Evolutionary conservation across 495 filamentous ascomycete species (phyloP).

Genomic region (Hypoxylon fragiforme): DNA sequence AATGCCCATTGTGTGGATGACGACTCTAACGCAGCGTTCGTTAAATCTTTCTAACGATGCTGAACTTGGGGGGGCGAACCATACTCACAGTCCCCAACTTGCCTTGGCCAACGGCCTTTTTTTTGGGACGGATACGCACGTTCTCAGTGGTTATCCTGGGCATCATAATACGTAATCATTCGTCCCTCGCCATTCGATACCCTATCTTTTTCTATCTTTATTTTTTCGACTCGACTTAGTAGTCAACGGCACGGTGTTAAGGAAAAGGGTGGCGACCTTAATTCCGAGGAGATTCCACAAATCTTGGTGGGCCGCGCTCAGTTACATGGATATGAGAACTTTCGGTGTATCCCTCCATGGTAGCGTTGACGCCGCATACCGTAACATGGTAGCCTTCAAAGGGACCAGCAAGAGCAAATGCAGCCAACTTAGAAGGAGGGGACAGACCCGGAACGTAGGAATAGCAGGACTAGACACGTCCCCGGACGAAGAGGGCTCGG

Average conservation of each 20-base stretch:
- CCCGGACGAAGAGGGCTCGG: conserved; percentile 4
- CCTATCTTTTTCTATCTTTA: background rate
- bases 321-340: conserved; percentile 2
- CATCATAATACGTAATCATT: conserved; percentile 21
- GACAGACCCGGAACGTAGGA: conserved; percentile 10
- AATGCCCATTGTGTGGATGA: conserved; percentile 64
- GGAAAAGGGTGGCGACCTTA: conserved; percentile 10
- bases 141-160: conserved; percentile 4
- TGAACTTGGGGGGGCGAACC: background rate
- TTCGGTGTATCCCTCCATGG: conserved; percentile 1
- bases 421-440: conserved; percentile 4
- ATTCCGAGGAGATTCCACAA: conserved; percentile 8
- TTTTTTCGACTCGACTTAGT: conserved; percentile 10
- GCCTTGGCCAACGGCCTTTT: conserved; percentile 3
- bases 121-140: conserved; percentile 3
- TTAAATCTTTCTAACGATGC: background rate
- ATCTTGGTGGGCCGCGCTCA: conserved; percentile 8
- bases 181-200: conserved; percentile 8
- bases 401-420: conserved; percentile 9
- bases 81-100: conserved; percentile 2
- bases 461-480: conserved; percentile 3
- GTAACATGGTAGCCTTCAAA: background rate
- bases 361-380: conserved; percentile 5
- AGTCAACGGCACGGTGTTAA: conserved; percentile 13
- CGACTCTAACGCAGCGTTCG: background rate